Evolutionary conservation across 441 rosid species (phyloP).

Genomic region (Brassica hybrid): DNA sequence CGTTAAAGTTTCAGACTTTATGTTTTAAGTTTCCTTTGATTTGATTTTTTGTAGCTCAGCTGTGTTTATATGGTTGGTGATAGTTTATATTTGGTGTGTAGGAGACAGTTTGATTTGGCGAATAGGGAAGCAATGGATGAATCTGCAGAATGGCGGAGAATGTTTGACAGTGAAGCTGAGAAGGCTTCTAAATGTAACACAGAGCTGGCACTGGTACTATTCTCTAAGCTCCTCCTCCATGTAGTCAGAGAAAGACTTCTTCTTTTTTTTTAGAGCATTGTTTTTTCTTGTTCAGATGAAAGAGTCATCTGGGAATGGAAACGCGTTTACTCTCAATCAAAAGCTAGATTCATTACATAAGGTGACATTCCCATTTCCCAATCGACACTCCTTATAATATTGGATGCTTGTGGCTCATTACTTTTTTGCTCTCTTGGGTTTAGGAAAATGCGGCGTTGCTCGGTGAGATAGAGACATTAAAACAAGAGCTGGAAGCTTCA

Average conservation of each 20-base stretch:
- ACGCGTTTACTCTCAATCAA: constrained; percentile 43
- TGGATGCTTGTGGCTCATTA: constrained; percentile 26
- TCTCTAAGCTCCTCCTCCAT: constrained; percentile 10
- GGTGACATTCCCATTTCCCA: constrained; percentile 53
- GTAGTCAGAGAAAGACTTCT: background rate
- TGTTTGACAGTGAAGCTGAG: constrained; percentile 70
- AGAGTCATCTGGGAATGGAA: constrained; percentile 50
- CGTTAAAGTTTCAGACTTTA: background rate
- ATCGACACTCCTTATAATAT: no score
- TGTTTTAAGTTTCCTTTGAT: background rate
- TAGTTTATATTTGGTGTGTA: no score
- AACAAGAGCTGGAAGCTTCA: constrained; percentile 57
- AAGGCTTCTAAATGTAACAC: constrained; percentile 65
- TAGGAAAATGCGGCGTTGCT: constrained; percentile 79
- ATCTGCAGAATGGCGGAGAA: constrained; percentile 93
- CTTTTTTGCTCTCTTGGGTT: constrained; percentile 30
- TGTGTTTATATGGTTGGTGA: no score
- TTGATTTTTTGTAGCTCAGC: background rate
- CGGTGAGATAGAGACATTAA: constrained; percentile 56
- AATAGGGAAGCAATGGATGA: constrained; percentile 95
- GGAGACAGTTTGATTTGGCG: constrained; percentile 90
- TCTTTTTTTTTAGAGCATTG: background rate
- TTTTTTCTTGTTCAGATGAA: constrained; percentile 56
- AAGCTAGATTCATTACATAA: constrained; percentile 62
- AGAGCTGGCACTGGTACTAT: constrained; percentile 65